Evolutionary conservation across 768 basidiomycete species (phyloP).

Genomic region (Boletellus sp.): DNA sequence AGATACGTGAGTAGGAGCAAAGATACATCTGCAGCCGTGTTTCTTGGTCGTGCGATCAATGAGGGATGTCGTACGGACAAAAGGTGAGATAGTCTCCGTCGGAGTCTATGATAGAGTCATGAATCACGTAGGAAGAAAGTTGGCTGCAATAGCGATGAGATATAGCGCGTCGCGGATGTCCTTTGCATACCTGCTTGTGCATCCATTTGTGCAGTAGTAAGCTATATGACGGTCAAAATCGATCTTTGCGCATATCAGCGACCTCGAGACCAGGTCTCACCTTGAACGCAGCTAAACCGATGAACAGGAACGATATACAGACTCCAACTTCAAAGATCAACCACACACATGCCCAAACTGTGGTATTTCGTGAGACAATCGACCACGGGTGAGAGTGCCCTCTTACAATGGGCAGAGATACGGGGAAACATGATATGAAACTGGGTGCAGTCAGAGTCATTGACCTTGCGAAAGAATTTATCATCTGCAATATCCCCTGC

Average conservation of each 20-base stretch:
- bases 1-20: slow-evolving; percentile 29
- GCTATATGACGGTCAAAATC: slow-evolving; percentile 23
- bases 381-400: background rate
- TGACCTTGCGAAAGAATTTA: slow-evolving; percentile 89
- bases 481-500: slow-evolving; percentile 94
- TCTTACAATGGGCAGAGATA: slow-evolving; percentile 67
- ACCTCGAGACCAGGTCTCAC: slow-evolving; percentile 33
- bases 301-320: slow-evolving; percentile 71
- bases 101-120: background rate
- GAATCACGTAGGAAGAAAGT: slow-evolving; percentile 58
- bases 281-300: slow-evolving; percentile 85
- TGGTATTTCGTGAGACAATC: slow-evolving; percentile 1
- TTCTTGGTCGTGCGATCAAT: slow-evolving; percentile 15
- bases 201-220: slow-evolving; percentile 43
- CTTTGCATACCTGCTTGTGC: slow-evolving; percentile 61
- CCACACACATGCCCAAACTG: slow-evolving; percentile 88
- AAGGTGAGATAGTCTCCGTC: slow-evolving; percentile 7
- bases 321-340: slow-evolving; percentile 72
- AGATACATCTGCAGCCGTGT: slow-evolving; percentile 23
- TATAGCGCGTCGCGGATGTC: background rate
- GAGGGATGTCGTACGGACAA: slow-evolving; percentile 9
- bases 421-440: slow-evolving; percentile 72
- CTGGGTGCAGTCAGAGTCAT: slow-evolving; percentile 91
- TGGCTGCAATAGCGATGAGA: slow-evolving; percentile 36
- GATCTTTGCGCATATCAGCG: background rate